A percentile compares a stretch with the other conserved stretches of the same genome.
Conservation (phyloP, 2,329 filamentous ascomycete species). For the Dactylellina parvicollis region DNA sequence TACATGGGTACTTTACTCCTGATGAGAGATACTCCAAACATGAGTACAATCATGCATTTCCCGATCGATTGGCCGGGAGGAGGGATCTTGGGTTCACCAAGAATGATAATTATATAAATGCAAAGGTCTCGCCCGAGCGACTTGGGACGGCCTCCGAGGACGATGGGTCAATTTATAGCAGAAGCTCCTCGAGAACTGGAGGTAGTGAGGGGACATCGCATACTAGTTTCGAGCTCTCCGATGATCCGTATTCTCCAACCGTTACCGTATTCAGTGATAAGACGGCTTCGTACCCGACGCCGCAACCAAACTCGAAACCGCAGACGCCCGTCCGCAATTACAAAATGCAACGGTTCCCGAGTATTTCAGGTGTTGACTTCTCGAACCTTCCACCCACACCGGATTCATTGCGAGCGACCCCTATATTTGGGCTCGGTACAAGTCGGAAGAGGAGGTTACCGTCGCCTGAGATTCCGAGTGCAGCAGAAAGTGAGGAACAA, state of each 20-base stretch:
- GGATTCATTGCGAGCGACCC: constrained; percentile 36
- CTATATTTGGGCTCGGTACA: constrained; percentile 22
- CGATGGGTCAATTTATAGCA: constrained; percentile 34
- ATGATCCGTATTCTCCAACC: constrained; percentile 27
- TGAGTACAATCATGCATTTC: constrained; percentile 29
- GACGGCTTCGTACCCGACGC: constrained; percentile 34
- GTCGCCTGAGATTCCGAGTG: constrained; percentile 47
- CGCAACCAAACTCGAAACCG: constrained; percentile 40
- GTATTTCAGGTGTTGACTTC: constrained; percentile 49
- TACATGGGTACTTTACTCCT: constrained; percentile 23
- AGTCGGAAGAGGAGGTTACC: constrained; percentile 11
- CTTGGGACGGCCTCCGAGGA: constrained; percentile 18
- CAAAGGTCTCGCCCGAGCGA: constrained; percentile 6
- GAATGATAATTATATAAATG: constrained; percentile 34
- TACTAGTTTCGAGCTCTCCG: constrained; percentile 39
- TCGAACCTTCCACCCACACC: constrained; percentile 42
- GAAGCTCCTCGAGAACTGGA: constrained; percentile 35
- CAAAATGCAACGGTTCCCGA: constrained; percentile 52
- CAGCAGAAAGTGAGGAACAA: constrained; percentile 8
- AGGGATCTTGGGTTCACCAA: constrained; percentile 27
- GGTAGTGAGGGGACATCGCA: constrained; percentile 45
- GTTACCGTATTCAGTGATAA: constrained; percentile 36
- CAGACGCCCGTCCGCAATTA: constrained; percentile 32
- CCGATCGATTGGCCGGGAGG: constrained; percentile 21
- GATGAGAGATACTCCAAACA: constrained; percentile 25